Base-by-base conservation (phyloP, 202 grass and related monocot species). In the Saccharum hybrid region DNA sequence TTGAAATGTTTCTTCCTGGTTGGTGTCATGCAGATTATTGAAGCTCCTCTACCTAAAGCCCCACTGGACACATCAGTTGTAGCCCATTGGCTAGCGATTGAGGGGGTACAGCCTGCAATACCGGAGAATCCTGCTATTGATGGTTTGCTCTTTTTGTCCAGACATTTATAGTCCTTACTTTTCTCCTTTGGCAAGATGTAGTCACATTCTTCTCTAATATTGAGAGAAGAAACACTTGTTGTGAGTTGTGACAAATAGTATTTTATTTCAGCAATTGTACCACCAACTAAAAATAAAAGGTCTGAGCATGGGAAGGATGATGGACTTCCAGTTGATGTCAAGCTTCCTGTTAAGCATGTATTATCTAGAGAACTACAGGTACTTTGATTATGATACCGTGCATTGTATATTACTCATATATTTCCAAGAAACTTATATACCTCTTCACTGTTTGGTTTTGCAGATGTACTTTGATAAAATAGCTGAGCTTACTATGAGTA, bases 381-480 rank as follows among this genome's bases (percentile, higher is more conserved):
- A 77, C 71, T 65, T 21, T 72, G 37, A 42, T 82, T 65, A 57
- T 36, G 10, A 60, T 70, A 42, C 45, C 30, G 63, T 80, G 16
- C 11, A 21, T n/a, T 76, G 33, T 82, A 40, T 41, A 39, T 68
- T 65, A 68, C 38, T 23, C 71, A 65, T 63, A 51, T 28, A 73
- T 63, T 28, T 28, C 26, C 4, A 80, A 13, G 8, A 82, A 81
- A 73, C 69, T 85, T 59, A 60, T 22, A 34, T 65, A 71, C 46
- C 40, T 91, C 63, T 79, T 86, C 56, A 33, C 34, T 63, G 43
- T 6, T 87, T 63, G 26, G 11, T 39, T 82, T 86, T 94, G 85
- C 89, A 98, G 96, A 83, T 94, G 77, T 98, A 98, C 66, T 98
- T 98, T 38, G 96, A 98, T 78, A 98, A 98, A 88, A 95, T 98